Base-by-base conservation (phyloP, 768 basidiomycete genomes). In the Mycena belliarum region DNA sequence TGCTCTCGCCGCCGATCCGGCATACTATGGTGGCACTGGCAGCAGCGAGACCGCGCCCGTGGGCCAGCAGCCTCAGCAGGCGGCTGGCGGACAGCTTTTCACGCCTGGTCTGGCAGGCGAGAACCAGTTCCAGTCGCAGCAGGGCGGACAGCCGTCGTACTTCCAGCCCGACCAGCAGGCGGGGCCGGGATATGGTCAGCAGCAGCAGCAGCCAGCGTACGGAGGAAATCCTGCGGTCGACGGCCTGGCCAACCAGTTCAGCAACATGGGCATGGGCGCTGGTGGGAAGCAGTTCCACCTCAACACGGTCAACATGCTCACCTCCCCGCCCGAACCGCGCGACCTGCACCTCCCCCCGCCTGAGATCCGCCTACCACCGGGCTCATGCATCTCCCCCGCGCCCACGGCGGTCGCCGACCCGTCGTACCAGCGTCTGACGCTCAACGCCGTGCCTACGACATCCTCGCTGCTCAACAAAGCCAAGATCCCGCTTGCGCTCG, bases 391-490 rank as follows among this genome's bases (percentile, higher is more conserved):
- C 49, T 89, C 92, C 6, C 86, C 86, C 15, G 86, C 87, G 28
- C 91, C 88, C 1, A 78, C 76, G 18, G 90, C 91, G 33, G 94
- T 95, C 65, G 88, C 95, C 15, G 89, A 98, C 70, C 81, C 87
- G 29, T 94, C 91, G 15, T 98, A 98, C 73, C 92, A 95, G 74
- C 87, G 97, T 46, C 86, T 80, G 60, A 99, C 97, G 1, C 69
- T 98, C 56, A 96, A 95, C 68, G 86, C 90, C n/a, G 85, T 98
- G 59, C 96, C 96, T 6, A 95, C 92, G 7, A 91, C 93, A 9
- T 87, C 90, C 60, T 89, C 91, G 11, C 80, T 98, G 4, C 77
- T 97, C 55, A 84, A 78, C 74, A 98, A 98, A 77, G 84, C 89
- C 16, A 96, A 96, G 73, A 76, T 98, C 48, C 96, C 96, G 10